A percentile compares a stretch with the other conserved stretches of the same genome.
phyloP scores from a whole-genome alignment of 2,329 filamentous ascomycete genomes.

The Pyrenophora seminiperda region DNA sequence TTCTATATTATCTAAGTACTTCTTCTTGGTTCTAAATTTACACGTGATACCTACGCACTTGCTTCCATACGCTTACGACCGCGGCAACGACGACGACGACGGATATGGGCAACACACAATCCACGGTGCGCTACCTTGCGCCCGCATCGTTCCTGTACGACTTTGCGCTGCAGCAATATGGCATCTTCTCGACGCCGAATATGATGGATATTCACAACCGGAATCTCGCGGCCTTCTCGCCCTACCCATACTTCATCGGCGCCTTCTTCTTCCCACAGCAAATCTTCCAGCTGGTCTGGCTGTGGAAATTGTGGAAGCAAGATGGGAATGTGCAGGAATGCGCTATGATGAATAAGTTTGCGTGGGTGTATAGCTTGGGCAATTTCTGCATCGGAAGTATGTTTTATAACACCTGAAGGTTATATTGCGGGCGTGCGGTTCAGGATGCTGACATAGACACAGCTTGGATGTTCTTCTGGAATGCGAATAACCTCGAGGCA shows the following conservation, averaged over 20 bases:
- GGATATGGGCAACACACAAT: constrained; percentile 54
- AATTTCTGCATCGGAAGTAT: constrained; percentile 64
- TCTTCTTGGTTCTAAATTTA: background rate
- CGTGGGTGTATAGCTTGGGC: constrained; percentile 61
- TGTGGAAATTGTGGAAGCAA: constrained; percentile 61
- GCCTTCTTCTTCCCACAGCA: constrained; percentile 67
- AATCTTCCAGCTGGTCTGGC: constrained; percentile 62
- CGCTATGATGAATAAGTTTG: constrained; percentile 59
- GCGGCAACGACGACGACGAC: background rate
- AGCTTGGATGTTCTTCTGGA: constrained; percentile 69
- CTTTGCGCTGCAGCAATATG: constrained; percentile 65
- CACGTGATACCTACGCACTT: background rate
- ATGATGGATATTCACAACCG: constrained; percentile 65
- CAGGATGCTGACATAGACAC: background rate
- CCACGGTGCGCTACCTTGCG: constrained; percentile 60
- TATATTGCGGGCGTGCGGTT: background rate
- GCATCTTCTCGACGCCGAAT: constrained; percentile 61
- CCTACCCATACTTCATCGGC: constrained; percentile 64
- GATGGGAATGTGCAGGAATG: constrained; percentile 53
- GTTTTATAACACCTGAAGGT: constrained; percentile 29
- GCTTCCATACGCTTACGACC: background rate
- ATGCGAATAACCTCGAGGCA: constrained; percentile 56
- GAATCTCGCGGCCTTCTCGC: constrained; percentile 64
- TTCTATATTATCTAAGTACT: no score
- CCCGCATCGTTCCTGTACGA: constrained; percentile 62